Base-by-base conservation (phyloP, 176 grass and related monocot genomes). In the Alloteropsis semialata region DNA sequence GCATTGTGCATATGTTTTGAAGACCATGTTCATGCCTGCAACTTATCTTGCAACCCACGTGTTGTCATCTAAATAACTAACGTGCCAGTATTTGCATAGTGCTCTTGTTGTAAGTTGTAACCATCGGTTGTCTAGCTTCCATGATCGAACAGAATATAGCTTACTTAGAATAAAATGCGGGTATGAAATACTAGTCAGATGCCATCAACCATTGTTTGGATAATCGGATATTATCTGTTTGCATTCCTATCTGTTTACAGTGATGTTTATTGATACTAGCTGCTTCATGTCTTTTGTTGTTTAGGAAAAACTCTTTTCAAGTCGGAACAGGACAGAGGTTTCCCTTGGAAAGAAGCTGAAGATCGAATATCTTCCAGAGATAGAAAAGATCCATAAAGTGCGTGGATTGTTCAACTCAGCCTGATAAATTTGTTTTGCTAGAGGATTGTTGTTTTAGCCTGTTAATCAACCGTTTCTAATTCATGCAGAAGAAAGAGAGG, bases 311-410 rank as follows among this genome's bases (percentile, higher is more conserved):
- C 93, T 99, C 42, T 94, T 92, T 88, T 91, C 86, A 73, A 99
- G 97, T 88, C 92, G 84, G 64, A 99, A 99, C 84, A 89, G 97
- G 77, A 92, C 97, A 79, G 97, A 99, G 86, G 91, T 84, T 49
- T 96, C 93, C 53, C 93, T 99, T 82, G 97, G 91, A 53, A 99
- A 99, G 89, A 99, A 99, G 80, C 88, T 99, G 75, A 99, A 99
- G 91, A 96, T 99, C 44, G 97, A 94, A 65, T 99, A 86, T 87
- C 89, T 99, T 82, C 97, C 97, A 22, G 97, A 96, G 56, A 99
- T 99, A 76, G 97, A 96, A 69, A 96, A 92, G 83, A 87, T 96
- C 80, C 93, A 96, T 82, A 96, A 99, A 85, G 97, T 99, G 77
- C 18, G 22, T 33, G 75, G 28, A 33, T 71, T 16, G 73, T 90